Evolutionary conservation across 352 stramenopile genomes (phyloP).

Genomic region (Phytophthora fragariaefolia): DNA sequence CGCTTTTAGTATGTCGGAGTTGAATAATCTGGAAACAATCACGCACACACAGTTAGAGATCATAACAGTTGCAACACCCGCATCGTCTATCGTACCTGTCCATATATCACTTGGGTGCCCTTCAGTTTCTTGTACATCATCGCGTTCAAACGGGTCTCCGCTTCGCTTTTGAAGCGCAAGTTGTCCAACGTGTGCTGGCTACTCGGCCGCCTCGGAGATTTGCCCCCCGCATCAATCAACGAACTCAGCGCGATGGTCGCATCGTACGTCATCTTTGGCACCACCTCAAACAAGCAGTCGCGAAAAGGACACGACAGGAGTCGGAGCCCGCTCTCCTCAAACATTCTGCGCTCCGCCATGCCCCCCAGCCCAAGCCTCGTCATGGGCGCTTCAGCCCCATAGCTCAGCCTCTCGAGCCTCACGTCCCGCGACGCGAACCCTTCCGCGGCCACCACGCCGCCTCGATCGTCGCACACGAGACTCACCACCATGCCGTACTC

Average conservation of each 20-base stretch:
- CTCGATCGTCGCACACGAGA: slow-evolving; percentile 65
- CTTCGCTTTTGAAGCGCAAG: slow-evolving; percentile 74
- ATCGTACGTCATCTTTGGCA: slow-evolving; percentile 82
- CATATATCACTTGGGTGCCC: slow-evolving; percentile 68
- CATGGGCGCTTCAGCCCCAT: slow-evolving; percentile 24
- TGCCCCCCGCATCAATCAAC: slow-evolving; percentile 12
- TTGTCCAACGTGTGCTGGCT: slow-evolving; percentile 48
- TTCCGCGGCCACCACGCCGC: slow-evolving; percentile 58
- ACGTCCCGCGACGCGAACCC: slow-evolving; percentile 65
- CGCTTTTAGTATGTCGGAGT: slow-evolving; percentile 67
- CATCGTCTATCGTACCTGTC: slow-evolving; percentile 42
- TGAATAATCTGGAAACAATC: slow-evolving; percentile 51
- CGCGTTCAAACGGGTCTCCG: slow-evolving; percentile 67
- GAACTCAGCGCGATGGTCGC: slow-evolving; percentile 54
- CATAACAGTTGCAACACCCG: background rate
- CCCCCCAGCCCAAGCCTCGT: slow-evolving; percentile 56
- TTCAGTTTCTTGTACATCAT: slow-evolving; percentile 77
- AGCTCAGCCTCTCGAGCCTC: slow-evolving; percentile 61
- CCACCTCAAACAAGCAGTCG: slow-evolving; percentile 76
- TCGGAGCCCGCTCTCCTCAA: slow-evolving; percentile 43
- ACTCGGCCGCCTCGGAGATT: slow-evolving; percentile 13
- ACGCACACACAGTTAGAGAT: background rate
- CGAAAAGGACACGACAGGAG: slow-evolving; percentile 61
- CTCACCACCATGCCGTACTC: slow-evolving; percentile 78
- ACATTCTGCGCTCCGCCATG: slow-evolving; percentile 47